Base-by-base conservation (phyloP, 2,329 filamentous ascomycete species). In the Tolypocladium ovalisporum region DNA sequence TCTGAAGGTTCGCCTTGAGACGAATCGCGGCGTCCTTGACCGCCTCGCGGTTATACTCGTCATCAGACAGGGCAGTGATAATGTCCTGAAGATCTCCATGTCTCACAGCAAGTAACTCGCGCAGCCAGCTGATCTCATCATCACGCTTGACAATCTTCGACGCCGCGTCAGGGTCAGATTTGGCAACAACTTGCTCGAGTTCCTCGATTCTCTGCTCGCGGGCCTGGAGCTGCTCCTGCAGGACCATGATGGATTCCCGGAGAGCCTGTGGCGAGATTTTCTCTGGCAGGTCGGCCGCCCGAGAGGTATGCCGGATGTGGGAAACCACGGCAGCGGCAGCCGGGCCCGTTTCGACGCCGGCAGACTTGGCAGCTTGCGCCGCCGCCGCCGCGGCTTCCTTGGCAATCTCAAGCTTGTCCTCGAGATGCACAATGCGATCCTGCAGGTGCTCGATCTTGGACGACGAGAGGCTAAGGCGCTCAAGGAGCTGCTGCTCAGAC, bases 141-240 rank as follows among this genome's bases (percentile, higher is more conserved):
- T 97, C 91, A 40, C 89, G 88, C 73, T 97, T 95, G 63, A 90
- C 87, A 65, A 97, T 84, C 75, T 94, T 96, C 54, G 77, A 80
- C 2, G 88, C 83, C 0, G 90, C 87, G 44, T 96, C 88, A 10
- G 85, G 86, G 65, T 96, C 90, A 3, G 87, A 73, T 59, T 82
- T 80, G 22, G 82, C 75, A 9, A 91, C 76, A 55, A 85, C 79
- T 55, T 86, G 81, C 72, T 96, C 90, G 15, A 97, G 85, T 61
- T 87, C 84, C 69, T 99, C 94, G 63, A 97, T 96, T 42, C 85
- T 86, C 59, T 87, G 82, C 74, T 99, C 94, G 56, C 94, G 91
- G 65, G 94, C 90, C 71, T 97, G 94, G 8, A 99, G 81, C 71
- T 99, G 94, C 71, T 97, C 93, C 73, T 99, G 94, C 32, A 99